These are phyloP conservation scores for Cryptococcus deneoformans DNA, from an alignment of 1,284 basidiomycete genomes.

Conservation along the genomic window DNA sequence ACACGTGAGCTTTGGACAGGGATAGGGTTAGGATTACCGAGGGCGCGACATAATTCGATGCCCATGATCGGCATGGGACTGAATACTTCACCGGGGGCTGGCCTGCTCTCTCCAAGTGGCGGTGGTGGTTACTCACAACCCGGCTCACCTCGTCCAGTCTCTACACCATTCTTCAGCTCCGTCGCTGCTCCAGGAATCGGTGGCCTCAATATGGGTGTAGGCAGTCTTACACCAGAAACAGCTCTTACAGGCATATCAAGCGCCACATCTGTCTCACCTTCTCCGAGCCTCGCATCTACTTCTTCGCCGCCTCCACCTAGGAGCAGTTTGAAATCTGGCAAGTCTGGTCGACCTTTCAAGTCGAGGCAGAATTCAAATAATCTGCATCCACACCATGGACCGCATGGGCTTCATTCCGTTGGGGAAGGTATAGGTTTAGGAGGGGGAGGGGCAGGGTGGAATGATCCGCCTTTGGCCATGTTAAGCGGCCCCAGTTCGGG, in stretches of 20 bases:
- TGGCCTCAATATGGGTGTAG: neutral
- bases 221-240: neutral
- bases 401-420: too few species aligned
- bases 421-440: neutral
- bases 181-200: neutral
- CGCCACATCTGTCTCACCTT: conserved; percentile 3
- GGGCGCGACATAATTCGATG: too few species aligned
- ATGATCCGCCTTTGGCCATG: conserved; percentile 42
- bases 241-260: neutral
- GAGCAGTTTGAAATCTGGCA: conserved; percentile 1
- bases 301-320: conserved; percentile 9
- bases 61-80: too few species aligned
- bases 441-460: conserved; percentile 36
- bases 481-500: conserved; percentile 5
- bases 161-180: conserved; percentile 13
- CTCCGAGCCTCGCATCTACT: neutral
- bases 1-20: too few species aligned
- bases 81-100: too few species aligned
- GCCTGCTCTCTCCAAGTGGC: too few species aligned
- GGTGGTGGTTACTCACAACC: conserved; percentile 7
- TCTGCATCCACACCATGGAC: neutral
- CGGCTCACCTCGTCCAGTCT: conserved; percentile 5
- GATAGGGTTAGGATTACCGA: too few species aligned
- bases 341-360: conserved; percentile 2
- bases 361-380: conserved; percentile 18